phyloP scores from a whole-genome alignment of 495 filamentous ascomycete species.

The Oidiodendron maius region DNA sequence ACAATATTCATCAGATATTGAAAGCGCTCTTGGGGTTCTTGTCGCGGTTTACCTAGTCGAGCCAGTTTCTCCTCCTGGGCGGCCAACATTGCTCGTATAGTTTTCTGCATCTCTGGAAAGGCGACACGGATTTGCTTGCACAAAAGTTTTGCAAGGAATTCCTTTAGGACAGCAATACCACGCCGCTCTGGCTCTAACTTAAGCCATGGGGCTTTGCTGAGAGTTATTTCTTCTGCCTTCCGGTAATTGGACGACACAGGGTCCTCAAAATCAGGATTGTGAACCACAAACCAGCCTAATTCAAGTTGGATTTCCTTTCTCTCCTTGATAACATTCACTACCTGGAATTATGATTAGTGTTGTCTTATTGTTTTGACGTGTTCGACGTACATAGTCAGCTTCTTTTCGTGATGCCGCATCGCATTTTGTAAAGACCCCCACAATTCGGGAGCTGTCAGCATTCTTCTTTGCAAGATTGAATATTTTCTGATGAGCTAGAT shows the following conservation, averaged over 20 bases:
- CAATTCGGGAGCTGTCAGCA: slow-evolving; percentile 2
- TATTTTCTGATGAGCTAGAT: slow-evolving; percentile 54
- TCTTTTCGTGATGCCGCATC: too few species aligned
- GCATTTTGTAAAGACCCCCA: slow-evolving; percentile 11
- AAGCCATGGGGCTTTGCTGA: slow-evolving; percentile 6
- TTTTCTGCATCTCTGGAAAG: slow-evolving; percentile 15
- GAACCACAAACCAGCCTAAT: slow-evolving; percentile 5
- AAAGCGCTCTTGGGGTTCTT: background rate
- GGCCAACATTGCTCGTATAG: background rate
- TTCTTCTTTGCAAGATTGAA: slow-evolving; percentile 17
- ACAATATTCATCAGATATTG: background rate
- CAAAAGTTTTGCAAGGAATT: slow-evolving; percentile 14
- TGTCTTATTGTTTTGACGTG: too few species aligned
- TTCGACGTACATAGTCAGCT: too few species aligned
- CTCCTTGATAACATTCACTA: slow-evolving; percentile 3
- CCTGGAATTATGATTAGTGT: background rate
- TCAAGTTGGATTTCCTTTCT: background rate
- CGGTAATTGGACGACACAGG: background rate
- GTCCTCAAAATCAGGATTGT: background rate
- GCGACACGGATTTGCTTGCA: slow-evolving; percentile 16
- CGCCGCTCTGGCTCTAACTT: slow-evolving; percentile 7
- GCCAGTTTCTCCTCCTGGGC: background rate
- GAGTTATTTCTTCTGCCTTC: background rate
- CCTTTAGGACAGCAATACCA: slow-evolving; percentile 15
- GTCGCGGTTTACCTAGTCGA: slow-evolving; percentile 1